Base-by-base conservation (phyloP, 177 flowering plant genomes). In the Vitis hybrid region DNA sequence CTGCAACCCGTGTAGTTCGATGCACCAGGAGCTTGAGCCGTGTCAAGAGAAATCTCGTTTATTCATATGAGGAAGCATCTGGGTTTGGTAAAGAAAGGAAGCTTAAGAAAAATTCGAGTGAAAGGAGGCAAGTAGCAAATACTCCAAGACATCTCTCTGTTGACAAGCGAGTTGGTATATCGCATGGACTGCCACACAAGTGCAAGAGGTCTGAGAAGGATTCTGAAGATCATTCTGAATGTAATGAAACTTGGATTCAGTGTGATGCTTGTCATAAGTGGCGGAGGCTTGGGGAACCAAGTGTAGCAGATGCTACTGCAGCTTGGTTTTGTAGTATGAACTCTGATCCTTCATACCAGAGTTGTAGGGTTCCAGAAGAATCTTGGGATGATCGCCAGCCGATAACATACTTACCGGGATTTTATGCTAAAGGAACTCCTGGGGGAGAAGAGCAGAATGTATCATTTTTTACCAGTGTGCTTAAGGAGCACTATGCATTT, bases 271-370 rank as follows among this genome's bases (percentile, higher is more conserved):
- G 99, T 75, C 77, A 66, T 49, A 93, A 94, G 72, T 94, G 99
- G 99, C 84, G 99, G 70, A 93, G 78, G 84, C 82, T 91, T 68
- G 64, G 66, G 11, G 78, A 82, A 56, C 67, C 66, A 64, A 55
- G 69, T 76, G 50, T 77, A 34, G 80, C 87, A 58, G 83, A 82
- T 82, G 58, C 82, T 72, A 70, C 83, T 40, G 73, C 80, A 18
- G 89, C 88, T 66, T 95, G 99, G 99, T 95, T 91, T 83, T 95
- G 99, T 77, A 90, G 94, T 71, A 90, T 93, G 97, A 93, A 93
- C 56, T 60, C 70, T 68, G 93, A 95, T 64, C 84, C 87, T 15
- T 70, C 74, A 10, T 78, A 82, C 75, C 88, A 87, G 81, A 90
- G 82, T 73, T 95, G 99, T 79, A 69, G 70, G 32, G 75, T 62